phyloP scores from a whole-genome alignment of 208 protist species.

The Acanthamoeba culbertsoni region DNA sequence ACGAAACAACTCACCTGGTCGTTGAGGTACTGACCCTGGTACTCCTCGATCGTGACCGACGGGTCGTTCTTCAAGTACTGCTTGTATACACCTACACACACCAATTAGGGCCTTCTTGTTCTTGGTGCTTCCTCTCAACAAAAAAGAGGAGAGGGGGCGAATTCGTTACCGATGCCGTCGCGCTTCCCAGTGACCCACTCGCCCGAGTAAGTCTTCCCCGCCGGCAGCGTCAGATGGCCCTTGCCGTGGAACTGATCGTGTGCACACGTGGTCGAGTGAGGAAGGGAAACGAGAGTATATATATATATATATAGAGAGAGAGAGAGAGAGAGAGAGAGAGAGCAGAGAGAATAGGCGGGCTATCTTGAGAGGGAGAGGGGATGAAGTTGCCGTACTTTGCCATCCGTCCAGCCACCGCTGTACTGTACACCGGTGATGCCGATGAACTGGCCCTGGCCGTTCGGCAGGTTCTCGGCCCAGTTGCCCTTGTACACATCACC shows the following conservation, averaged over 20 bases:
- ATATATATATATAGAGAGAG: neutral
- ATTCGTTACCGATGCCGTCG: conserved; percentile 18
- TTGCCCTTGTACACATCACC: conserved; percentile 50
- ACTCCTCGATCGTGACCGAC: conserved; percentile 43
- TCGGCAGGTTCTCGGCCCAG: neutral
- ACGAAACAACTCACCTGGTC: neutral
- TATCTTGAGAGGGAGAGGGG: too few relatives aligned
- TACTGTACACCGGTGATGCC: conserved; percentile 14
- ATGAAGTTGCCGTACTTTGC: neutral
- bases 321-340: neutral
- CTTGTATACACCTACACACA: conserved; percentile 42
- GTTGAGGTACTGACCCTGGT: conserved; percentile 46
- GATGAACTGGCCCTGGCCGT: conserved; percentile 39
- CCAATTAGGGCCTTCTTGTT: too few relatives aligned
- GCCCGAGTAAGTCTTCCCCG: conserved; percentile 34
- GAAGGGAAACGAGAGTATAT: neutral
- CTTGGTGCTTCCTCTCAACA: too few relatives aligned
- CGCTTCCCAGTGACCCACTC: conserved; percentile 55
- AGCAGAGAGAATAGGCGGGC: too few relatives aligned
- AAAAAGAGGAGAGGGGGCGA: neutral
- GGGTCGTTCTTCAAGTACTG: conserved; percentile 52
- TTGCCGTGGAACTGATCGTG: conserved; percentile 40
- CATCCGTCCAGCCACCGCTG: conserved; percentile 47
- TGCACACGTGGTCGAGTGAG: too few relatives aligned
- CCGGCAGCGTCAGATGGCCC: conserved; percentile 22